phyloP scores from a whole-genome alignment of 1,139 yeast genomes.

The Yamadazyma sp. region DNA sequence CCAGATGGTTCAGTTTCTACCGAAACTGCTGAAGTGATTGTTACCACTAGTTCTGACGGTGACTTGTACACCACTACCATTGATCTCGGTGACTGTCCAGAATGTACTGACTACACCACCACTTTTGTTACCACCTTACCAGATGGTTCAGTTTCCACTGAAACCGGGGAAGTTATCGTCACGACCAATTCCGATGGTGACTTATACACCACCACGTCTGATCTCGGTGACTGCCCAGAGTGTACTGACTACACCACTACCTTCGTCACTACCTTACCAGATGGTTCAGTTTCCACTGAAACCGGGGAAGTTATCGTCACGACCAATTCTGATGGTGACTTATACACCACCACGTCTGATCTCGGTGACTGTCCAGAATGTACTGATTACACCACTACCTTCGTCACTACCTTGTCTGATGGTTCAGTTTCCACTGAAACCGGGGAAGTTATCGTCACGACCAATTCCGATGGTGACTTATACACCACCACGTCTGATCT shows the following conservation, averaged over 20 bases:
- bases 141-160: too few relatives aligned
- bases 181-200: too few relatives aligned
- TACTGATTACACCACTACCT: conserved; percentile 5
- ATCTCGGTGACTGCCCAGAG: conserved; percentile 9
- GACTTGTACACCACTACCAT: too few relatives aligned
- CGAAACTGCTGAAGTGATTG: too few relatives aligned
- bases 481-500: conserved; percentile 3
- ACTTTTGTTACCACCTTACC: too few relatives aligned
- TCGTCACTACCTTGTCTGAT: conserved; percentile 12
- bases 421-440: conserved; percentile 13
- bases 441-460: conserved; percentile 11
- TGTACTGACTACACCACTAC: conserved; percentile 13
- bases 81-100: too few relatives aligned
- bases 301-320: conserved; percentile 9
- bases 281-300: conserved; percentile 9
- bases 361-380: conserved; percentile 6
- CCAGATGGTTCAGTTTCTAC: too few relatives aligned
- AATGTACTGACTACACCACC: too few relatives aligned
- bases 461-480: conserved; percentile 1
- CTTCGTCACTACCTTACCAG: conserved; percentile 8
- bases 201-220: too few relatives aligned
- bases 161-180: too few relatives aligned
- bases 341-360: conserved; percentile 7
- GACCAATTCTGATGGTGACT: conserved; percentile 10
- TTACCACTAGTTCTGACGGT: too few relatives aligned